Evolutionary conservation across 2,329 filamentous ascomycete species (phyloP).

Genomic region (Teratosphaeria zuluensis): DNA sequence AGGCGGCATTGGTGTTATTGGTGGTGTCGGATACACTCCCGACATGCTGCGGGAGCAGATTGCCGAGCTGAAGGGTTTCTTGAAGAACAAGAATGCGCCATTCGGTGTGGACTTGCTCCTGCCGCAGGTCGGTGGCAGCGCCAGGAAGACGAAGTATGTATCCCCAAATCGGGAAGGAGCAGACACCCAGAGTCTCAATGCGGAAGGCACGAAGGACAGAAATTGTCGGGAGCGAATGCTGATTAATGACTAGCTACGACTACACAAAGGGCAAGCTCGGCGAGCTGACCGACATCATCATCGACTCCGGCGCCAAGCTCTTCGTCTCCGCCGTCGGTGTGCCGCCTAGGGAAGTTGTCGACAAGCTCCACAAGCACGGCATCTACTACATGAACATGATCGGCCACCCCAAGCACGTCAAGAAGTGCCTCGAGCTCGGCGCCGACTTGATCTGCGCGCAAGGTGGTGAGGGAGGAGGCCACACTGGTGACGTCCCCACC

Average conservation of each 20-base stretch:
- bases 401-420: conserved; percentile 96
- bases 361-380: conserved; percentile 76
- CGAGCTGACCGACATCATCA: conserved; percentile 83
- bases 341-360: conserved; percentile 78
- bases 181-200: not conserved
- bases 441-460: conserved; percentile 97
- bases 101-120: conserved; percentile 92
- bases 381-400: conserved; percentile 99
- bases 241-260: conserved; percentile 62
- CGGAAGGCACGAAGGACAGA: not conserved
- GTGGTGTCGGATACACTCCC: conserved; percentile 89
- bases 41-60: conserved; percentile 96
- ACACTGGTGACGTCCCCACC: conserved; percentile 73
- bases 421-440: conserved; percentile 87
- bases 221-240: not conserved
- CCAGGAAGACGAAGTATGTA: conserved; percentile 80
- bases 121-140: conserved; percentile 87
- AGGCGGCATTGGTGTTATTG: conserved; percentile 91
- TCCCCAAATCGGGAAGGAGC: not conserved
- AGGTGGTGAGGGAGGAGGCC: conserved; percentile 88
- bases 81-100: conserved; percentile 83
- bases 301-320: conserved; percentile 79
- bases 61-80: conserved; percentile 78
- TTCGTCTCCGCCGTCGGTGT: conserved; percentile 97
- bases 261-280: conserved; percentile 98